Conservation (phyloP, 768 basidiomycete genomes). For the Crassisporium funariophilum region DNA sequence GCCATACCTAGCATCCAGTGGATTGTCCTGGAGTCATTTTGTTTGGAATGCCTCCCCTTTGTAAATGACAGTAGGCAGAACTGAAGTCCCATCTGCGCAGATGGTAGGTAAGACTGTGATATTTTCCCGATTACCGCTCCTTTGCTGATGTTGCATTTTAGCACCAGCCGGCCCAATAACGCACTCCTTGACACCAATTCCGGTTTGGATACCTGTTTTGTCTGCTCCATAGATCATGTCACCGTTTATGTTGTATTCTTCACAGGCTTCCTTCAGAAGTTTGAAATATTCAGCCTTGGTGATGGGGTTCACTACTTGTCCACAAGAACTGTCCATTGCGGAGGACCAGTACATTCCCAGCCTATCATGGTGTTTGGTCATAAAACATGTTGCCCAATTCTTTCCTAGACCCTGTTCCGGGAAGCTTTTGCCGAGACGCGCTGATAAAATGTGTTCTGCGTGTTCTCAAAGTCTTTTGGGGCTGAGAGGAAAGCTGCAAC, state of each 20-base stretch:
- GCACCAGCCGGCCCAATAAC: constrained; percentile 27
- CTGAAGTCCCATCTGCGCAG: constrained; percentile 38
- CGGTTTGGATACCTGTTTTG: constrained; percentile 34
- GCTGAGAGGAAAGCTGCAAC: constrained; percentile 36
- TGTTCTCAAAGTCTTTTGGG: constrained; percentile 35
- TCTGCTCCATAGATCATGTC: constrained; percentile 36
- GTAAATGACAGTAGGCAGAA: constrained; percentile 42
- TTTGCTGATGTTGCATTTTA: constrained; percentile 27
- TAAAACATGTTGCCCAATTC: constrained; percentile 38
- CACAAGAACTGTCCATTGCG: constrained; percentile 35
- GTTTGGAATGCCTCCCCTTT: constrained; percentile 37
- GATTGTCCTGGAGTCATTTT: constrained; percentile 44
- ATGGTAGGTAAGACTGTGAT: constrained; percentile 39
- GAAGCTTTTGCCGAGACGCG: constrained; percentile 29
- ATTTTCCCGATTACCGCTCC: constrained; percentile 30
- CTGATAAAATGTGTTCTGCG: constrained; percentile 31
- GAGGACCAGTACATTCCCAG: constrained; percentile 31
- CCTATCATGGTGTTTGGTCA: constrained; percentile 26
- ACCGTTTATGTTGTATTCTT: constrained; percentile 19
- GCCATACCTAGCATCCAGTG: constrained; percentile 40
- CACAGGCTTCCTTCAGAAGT: constrained; percentile 28
- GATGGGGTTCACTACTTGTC: constrained; percentile 36
- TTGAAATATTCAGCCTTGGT: constrained; percentile 36
- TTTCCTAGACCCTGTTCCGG: constrained; percentile 34
- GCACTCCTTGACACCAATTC: constrained; percentile 19